These are phyloP conservation scores for Acer campestre DNA, from an alignment of 345 rosid species.

Conservation along the genomic window DNA sequence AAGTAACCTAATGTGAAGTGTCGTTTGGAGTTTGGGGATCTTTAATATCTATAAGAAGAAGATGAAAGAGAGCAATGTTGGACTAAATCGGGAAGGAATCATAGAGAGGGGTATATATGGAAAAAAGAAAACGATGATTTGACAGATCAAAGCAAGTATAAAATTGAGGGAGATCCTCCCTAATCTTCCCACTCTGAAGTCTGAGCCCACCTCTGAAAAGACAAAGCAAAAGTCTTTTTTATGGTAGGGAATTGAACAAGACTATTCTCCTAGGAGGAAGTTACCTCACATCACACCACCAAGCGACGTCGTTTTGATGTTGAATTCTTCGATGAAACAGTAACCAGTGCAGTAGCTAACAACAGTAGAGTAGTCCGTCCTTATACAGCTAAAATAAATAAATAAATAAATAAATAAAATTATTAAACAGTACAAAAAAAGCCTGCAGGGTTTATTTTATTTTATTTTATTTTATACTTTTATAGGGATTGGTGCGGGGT, in stretches of 20 bases:
- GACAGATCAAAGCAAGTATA: conserved; percentile 26
- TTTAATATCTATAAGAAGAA: too few relatives aligned
- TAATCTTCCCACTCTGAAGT: background rate
- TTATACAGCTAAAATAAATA: background rate
- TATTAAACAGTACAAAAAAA: background rate
- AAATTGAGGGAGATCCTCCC: conserved; percentile 38
- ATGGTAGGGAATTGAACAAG: background rate
- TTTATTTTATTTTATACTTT: background rate
- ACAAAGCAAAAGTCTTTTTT: background rate
- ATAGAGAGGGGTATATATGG: conserved; percentile 18
- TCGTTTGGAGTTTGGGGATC: too few relatives aligned
- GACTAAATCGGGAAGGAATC: background rate
- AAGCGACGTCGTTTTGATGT: background rate
- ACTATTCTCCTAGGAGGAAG: background rate
- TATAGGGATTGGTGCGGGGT: conserved; percentile 13
- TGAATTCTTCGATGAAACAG: background rate
- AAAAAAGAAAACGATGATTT: conserved; percentile 14
- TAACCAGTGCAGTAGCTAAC: background rate
- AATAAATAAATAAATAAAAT: background rate
- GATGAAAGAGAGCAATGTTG: background rate
- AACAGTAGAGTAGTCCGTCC: background rate
- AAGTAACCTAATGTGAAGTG: too few relatives aligned
- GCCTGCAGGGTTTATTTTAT: background rate
- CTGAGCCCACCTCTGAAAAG: conserved; percentile 5
- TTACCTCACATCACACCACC: background rate